These are phyloP conservation scores for Epichloe coenophiala DNA, from an alignment of 2,329 filamentous ascomycete genomes.

Conservation along the genomic window DNA sequence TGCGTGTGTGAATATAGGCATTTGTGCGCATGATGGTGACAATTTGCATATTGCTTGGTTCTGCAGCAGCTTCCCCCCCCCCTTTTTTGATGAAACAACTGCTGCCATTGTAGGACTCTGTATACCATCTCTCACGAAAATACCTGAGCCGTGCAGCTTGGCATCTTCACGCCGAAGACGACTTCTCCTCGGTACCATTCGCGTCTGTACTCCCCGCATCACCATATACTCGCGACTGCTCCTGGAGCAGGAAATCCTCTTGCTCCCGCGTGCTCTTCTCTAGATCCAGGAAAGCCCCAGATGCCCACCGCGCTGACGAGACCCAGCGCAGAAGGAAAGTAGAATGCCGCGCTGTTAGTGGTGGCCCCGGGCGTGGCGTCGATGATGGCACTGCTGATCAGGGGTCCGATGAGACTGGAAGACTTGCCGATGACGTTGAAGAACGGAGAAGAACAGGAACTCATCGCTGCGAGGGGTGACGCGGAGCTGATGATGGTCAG, in stretches of 20 bases:
- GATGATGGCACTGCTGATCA: constrained; percentile 57
- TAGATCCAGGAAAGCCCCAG: constrained; percentile 43
- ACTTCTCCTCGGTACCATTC: neutral
- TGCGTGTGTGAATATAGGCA: no score
- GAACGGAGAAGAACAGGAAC: constrained; percentile 54
- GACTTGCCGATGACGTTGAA: constrained; percentile 59
- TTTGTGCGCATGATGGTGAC: no score
- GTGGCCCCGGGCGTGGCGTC: constrained; percentile 40
- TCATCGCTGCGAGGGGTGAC: constrained; percentile 56
- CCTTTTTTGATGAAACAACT: no score
- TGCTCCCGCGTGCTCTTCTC: constrained; percentile 48
- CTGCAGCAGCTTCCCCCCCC: no score
- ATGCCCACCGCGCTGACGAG: constrained; percentile 39
- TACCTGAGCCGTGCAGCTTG: neutral
- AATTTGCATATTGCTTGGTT: no score
- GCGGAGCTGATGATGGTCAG: constrained; percentile 58
- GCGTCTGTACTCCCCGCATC: neutral
- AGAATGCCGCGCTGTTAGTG: constrained; percentile 50
- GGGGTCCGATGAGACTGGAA: constrained; percentile 52
- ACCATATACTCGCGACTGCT: constrained; percentile 11
- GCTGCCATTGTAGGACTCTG: no score
- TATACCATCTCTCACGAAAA: neutral
- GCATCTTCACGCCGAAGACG: neutral
- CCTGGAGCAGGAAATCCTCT: constrained; percentile 34
- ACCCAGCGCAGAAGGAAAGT: constrained; percentile 49